Evolutionary conservation across 2,329 filamentous ascomycete species (phyloP).

Genomic region (Colletotrichum cereale): DNA sequence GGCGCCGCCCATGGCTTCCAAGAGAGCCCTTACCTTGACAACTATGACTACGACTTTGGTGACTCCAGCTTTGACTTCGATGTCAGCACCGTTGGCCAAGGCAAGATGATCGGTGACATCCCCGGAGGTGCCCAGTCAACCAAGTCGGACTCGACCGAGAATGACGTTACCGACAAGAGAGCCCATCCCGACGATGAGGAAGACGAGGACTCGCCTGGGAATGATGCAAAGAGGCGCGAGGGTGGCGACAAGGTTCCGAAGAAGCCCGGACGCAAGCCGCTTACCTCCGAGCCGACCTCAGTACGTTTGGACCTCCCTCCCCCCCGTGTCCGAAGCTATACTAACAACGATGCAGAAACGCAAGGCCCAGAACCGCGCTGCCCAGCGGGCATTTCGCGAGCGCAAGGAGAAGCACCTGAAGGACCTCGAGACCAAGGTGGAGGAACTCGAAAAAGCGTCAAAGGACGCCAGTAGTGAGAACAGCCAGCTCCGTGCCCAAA

Average conservation of each 20-base stretch:
- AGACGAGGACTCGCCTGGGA: constrained; percentile 65
- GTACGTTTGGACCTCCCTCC: constrained; percentile 67
- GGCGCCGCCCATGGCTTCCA: constrained; percentile 67
- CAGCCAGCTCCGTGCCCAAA: constrained; percentile 82
- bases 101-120: constrained; percentile 81
- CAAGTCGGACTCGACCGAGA: constrained; percentile 66
- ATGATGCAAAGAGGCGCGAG: constrained; percentile 78
- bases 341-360: constrained; percentile 73
- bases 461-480: constrained; percentile 90
- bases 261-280: constrained; percentile 95
- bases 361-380: constrained; percentile 95
- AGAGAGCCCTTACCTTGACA: constrained; percentile 85
- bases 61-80: constrained; percentile 85
- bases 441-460: constrained; percentile 84
- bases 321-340: neutral
- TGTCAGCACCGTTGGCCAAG: constrained; percentile 57
- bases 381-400: constrained; percentile 92
- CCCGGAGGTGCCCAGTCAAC: constrained; percentile 67
- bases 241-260: constrained; percentile 88
- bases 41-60: constrained; percentile 82
- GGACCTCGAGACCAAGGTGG: constrained; percentile 83
- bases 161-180: constrained; percentile 76
- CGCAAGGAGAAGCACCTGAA: constrained; percentile 93
- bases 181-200: constrained; percentile 79
- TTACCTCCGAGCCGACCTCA: constrained; percentile 95